Evolutionary conservation across 345 rosid species (phyloP).

Genomic region (Linum trigynum): DNA sequence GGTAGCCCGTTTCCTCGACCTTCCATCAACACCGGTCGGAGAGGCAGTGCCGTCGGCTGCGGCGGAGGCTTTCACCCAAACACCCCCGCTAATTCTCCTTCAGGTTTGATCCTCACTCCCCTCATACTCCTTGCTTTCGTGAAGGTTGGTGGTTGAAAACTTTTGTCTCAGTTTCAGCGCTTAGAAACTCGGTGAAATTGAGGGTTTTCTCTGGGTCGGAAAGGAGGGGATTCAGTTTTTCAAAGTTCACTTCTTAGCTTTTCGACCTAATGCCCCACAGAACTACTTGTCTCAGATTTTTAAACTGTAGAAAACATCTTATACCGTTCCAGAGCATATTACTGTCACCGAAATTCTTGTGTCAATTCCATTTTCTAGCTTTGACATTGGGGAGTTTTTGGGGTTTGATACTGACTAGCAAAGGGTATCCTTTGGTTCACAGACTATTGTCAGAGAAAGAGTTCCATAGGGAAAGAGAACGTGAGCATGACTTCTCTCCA

Average conservation of each 20-base stretch:
- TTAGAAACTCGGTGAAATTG: no score
- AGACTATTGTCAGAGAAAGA: constrained; percentile 35
- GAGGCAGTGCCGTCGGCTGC: constrained; percentile 31
- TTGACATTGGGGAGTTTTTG: not conserved
- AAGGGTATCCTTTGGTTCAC: constrained; percentile 1
- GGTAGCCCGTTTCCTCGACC: constrained; percentile 50
- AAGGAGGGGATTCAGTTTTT: no score
- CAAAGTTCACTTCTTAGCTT: no score
- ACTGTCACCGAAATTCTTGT: no score
- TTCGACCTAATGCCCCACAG: no score
- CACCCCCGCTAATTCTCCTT: constrained; percentile 51
- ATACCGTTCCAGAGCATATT: not conserved
- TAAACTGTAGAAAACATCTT: no score
- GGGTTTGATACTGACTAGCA: constrained; percentile 1
- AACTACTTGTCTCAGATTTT: no score
- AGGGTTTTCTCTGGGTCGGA: no score
- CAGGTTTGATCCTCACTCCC: constrained; percentile 31
- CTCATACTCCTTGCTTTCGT: not conserved
- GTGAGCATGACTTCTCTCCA: constrained; percentile 24
- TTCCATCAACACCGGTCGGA: constrained; percentile 27
- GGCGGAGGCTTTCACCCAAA: constrained; percentile 35
- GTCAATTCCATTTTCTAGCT: not conserved
- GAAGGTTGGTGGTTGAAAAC: not conserved
- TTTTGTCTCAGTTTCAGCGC: no score
- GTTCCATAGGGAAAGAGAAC: constrained; percentile 37